These are phyloP conservation scores for Pyrrhoderma lamaoense DNA, from an alignment of 1,284 basidiomycete genomes.

Conservation along the genomic window DNA sequence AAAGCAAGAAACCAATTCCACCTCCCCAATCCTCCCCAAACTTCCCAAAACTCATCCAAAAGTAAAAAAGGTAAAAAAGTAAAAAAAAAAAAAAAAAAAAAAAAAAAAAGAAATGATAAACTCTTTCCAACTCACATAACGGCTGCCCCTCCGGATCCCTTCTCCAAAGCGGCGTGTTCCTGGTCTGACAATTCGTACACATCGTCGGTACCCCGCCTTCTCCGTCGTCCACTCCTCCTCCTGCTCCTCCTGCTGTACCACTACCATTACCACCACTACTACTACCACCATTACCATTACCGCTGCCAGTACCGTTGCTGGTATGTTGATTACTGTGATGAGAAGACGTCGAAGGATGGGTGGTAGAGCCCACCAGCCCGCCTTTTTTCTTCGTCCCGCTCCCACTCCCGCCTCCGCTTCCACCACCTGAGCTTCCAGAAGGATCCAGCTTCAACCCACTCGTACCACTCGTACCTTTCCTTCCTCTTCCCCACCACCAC, in stretches of 20 bases:
- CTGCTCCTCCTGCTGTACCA: too few species aligned
- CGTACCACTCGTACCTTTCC: constrained; percentile 48
- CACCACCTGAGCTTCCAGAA: neutral
- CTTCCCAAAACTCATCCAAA: constrained; percentile 10
- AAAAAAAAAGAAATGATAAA: constrained; percentile 15
- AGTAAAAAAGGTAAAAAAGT: too few species aligned
- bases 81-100: constrained; percentile 1
- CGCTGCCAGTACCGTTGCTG: too few species aligned
- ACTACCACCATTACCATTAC: too few species aligned
- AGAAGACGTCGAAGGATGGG: too few species aligned
- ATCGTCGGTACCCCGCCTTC: constrained; percentile 67
- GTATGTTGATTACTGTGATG: too few species aligned
- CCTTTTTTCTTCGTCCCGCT: too few species aligned
- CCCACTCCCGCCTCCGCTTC: too few species aligned
- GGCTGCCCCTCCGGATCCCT: constrained; percentile 94
- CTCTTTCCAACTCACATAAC: constrained; percentile 54
- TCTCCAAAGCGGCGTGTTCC: constrained; percentile 92
- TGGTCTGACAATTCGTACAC: constrained; percentile 93
- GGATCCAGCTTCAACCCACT: neutral
- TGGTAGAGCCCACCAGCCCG: too few species aligned
- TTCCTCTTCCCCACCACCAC: constrained; percentile 19
- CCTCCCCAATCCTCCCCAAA: neutral
- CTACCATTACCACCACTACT: too few species aligned
- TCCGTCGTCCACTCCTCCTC: constrained; percentile 49
- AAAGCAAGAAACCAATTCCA: too few species aligned